phyloP scores from a whole-genome alignment of 768 basidiomycete species.

The Saitozyma sp. region DNA sequence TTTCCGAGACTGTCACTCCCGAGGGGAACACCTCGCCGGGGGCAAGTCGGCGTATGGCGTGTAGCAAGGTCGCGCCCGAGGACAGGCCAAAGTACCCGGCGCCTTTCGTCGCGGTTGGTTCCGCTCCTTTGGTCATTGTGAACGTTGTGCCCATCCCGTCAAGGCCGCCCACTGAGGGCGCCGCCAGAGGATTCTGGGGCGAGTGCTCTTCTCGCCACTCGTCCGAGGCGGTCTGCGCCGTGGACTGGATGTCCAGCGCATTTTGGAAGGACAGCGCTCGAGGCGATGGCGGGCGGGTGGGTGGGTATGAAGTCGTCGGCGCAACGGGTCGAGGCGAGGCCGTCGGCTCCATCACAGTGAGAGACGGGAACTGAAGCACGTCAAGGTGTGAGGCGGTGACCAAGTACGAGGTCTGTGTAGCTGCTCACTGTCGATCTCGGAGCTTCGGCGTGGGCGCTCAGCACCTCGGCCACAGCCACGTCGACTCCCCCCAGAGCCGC shows the following conservation, averaged over 20 bases:
- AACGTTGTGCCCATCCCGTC: background rate
- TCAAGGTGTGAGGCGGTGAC: too few species aligned
- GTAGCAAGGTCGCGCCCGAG: conserved; percentile 23
- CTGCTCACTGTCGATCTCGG: too few species aligned
- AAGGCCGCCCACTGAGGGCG: background rate
- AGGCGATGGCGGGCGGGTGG: too few species aligned
- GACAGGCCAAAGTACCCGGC: conserved; percentile 21
- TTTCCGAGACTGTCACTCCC: background rate
- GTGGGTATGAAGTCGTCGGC: too few species aligned
- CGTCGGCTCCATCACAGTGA: too few species aligned
- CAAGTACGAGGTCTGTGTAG: too few species aligned
- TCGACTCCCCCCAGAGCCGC: too few species aligned
- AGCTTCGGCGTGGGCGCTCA: background rate
- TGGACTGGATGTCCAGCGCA: too few species aligned
- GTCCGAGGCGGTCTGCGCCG: background rate
- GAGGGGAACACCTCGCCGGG: conserved; percentile 2
- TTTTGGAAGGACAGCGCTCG: too few species aligned
- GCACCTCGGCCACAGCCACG: too few species aligned
- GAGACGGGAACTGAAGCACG: too few species aligned
- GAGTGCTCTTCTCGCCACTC: conserved; percentile 2
- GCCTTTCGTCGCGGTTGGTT: background rate
- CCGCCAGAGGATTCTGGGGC: conserved; percentile 6
- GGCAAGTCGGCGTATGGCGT: conserved; percentile 16
- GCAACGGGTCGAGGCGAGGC: too few species aligned
- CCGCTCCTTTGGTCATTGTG: conserved; percentile 8